Conservation (phyloP, 352 stramenopile genomes). For the Phytophthora litchii region DNA sequence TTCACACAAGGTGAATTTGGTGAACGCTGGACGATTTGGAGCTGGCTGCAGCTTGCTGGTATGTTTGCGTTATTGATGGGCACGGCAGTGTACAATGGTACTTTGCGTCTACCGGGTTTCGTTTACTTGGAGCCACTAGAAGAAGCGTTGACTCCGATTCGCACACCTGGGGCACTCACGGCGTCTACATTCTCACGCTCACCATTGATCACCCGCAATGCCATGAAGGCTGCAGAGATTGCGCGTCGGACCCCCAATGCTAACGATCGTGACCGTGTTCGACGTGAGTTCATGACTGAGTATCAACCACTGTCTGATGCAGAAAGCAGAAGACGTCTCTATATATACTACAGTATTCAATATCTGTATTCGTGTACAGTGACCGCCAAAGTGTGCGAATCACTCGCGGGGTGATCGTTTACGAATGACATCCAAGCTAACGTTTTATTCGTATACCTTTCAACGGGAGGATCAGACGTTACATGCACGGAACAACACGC, state of each 20-base stretch:
- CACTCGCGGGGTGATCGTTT: too few relatives aligned
- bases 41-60: constrained; percentile 93
- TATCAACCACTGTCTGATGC: constrained; percentile 74
- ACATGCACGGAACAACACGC: background rate
- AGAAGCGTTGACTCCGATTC: constrained; percentile 66
- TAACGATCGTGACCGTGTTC: constrained; percentile 81
- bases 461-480: too few relatives aligned
- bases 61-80: constrained; percentile 94
- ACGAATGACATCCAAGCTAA: too few relatives aligned
- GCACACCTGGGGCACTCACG: constrained; percentile 53
- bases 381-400: too few relatives aligned
- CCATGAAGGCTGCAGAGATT: constrained; percentile 86
- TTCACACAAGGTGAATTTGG: constrained; percentile 92
- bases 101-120: constrained; percentile 75
- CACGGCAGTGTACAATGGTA: constrained; percentile 97
- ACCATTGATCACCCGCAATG: constrained; percentile 81
- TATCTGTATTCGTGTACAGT: too few relatives aligned
- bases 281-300: constrained; percentile 88
- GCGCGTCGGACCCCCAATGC: constrained; percentile 78
- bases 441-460: too few relatives aligned
- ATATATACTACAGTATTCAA: too few relatives aligned
- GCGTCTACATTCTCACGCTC: constrained; percentile 68
- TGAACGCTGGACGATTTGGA: constrained; percentile 95
- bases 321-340: constrained; percentile 60
- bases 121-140: constrained; percentile 79